phyloP scores from a whole-genome alignment of 1,284 basidiomycete genomes.

The Sphaerobolus stellatus region DNA sequence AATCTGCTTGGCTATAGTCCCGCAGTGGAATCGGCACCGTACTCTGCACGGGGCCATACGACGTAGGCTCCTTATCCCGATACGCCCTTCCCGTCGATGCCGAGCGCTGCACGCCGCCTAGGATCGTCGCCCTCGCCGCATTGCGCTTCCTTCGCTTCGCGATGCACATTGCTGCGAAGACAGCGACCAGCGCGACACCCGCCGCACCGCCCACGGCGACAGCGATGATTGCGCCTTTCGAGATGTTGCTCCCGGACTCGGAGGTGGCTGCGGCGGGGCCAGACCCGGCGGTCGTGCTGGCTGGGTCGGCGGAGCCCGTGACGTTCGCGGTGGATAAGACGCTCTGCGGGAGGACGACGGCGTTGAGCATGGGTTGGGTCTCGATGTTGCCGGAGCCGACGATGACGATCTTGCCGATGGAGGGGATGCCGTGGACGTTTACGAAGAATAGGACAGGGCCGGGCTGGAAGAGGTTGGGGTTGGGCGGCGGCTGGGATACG shows the following conservation, averaged over 20 bases:
- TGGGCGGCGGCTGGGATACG: constrained; percentile 78
- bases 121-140: constrained; percentile 7
- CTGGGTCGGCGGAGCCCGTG: constrained; percentile 38
- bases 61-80: constrained; percentile 1
- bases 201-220: constrained; percentile 5
- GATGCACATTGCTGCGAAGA: constrained; percentile 1
- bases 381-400: constrained; percentile 81
- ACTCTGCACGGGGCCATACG: not conserved
- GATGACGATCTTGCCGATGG: constrained; percentile 71
- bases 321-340: constrained; percentile 39
- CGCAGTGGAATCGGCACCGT: constrained; percentile 4
- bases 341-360: constrained; percentile 53
- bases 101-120: constrained; percentile 7
- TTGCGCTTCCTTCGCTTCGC: constrained; percentile 3
- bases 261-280: constrained; percentile 13
- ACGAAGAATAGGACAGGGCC: constrained; percentile 85
- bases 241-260: not conserved
- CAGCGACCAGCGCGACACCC: not conserved
- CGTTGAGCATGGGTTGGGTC: constrained; percentile 52
- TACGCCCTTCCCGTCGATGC: constrained; percentile 10
- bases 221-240: constrained; percentile 11
- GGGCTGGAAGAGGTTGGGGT: constrained; percentile 81
- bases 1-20: constrained; percentile 10
- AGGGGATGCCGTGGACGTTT: constrained; percentile 80
- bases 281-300: constrained; percentile 20